Base-by-base conservation (phyloP, 257 asterid genomes). In the Solanum medicagineum region DNA sequence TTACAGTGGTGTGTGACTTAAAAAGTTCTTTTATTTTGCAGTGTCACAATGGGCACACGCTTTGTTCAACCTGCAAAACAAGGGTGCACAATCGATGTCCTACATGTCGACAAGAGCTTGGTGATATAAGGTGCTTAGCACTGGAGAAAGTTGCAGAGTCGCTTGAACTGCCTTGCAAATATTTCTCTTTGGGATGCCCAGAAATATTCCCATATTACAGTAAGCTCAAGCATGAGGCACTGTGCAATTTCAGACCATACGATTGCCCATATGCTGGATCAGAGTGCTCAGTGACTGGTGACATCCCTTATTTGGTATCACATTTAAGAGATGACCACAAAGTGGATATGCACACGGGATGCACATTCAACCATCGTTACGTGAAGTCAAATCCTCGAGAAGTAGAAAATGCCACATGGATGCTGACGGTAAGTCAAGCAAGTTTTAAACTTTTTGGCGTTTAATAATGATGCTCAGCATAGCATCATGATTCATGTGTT, bases 31-130 rank as follows among this genome's bases (percentile, higher is more conserved):
- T 74, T 65, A 69, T 63, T 79, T 86, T 84, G 87, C 91, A 95
- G 98, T 94, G 98, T 89, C 98, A 89, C 88, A 94, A 94, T n/a
- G 98, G 98, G 44, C 98, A 95, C 85, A 95, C 98, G 2, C 94
- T 95, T 51, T 93, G 98, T 90, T 94, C 96, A 57, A 94, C 98
- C 74, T 95, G 98, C 90, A 95, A 95, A 91, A 89, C 91, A 24
- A 91, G 97, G 92, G 97, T 95, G 74, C 97, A 94, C 59, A 95
- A 95, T 36, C 86, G 97, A 81, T 93, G 98, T 85, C 98, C 98
- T 44, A 95, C 98, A 9, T 93, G 98, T 88, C 91, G 98, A 87
- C 98, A 94, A 92, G 98, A 95, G 87, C 98, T 94, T 5, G 98
- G 98, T 29, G 98, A 95, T 84, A 95, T 95, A 84, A 89, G 97